Evolutionary conservation across 305 asterid species (phyloP).

Genomic region (Ruellia speciosa): DNA sequence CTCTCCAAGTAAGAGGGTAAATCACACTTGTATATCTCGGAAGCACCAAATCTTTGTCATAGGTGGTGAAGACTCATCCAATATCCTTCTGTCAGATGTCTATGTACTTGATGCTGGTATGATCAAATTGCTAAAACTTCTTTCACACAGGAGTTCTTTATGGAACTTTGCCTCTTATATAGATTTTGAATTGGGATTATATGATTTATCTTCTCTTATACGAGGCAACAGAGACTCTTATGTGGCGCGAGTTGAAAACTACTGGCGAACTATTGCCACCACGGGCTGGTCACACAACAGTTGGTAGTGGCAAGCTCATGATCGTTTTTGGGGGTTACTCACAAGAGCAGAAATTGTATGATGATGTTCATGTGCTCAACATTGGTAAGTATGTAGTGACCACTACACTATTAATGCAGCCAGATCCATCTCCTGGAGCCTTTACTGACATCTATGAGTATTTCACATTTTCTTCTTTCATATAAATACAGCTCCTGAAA

Average conservation of each 20-base stretch:
- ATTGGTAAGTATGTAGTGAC: constrained; percentile 59
- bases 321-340: constrained; percentile 94
- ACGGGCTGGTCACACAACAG: constrained; percentile 92
- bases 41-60: constrained; percentile 76
- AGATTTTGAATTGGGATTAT: constrained; percentile 2
- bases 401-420: too few species aligned
- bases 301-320: constrained; percentile 63
- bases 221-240: constrained; percentile 56
- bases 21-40: constrained; percentile 93
- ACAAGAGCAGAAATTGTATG: constrained; percentile 70
- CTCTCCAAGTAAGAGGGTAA: constrained; percentile 89
- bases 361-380: constrained; percentile 80
- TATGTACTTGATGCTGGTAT: constrained; percentile 88
- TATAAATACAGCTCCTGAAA: not conserved
- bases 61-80: constrained; percentile 87
- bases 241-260: constrained; percentile 81
- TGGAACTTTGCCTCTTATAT: not conserved
- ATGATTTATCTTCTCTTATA: constrained; percentile 17
- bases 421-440: not conserved
- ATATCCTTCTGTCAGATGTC: constrained; percentile 77
- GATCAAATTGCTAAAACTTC: constrained; percentile 12
- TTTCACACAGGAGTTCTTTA: not conserved
- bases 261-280: constrained; percentile 83
- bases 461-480: not conserved
- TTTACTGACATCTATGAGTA: not conserved